Base-by-base conservation (phyloP, 2,329 filamentous ascomycete genomes). In the Sarocladium oryzae region DNA sequence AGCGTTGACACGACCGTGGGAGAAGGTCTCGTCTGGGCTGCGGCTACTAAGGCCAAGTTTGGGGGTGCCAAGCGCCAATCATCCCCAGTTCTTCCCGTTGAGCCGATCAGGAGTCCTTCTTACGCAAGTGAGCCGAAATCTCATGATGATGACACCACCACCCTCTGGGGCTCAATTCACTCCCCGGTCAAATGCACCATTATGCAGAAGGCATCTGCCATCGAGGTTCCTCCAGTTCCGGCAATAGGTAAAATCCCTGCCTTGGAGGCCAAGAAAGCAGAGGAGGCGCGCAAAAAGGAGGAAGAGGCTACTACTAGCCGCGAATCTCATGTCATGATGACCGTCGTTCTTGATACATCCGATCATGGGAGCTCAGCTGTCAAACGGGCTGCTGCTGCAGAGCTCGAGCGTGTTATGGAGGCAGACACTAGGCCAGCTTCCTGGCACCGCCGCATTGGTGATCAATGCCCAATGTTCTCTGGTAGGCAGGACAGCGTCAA, bases 391-490 rank as follows among this genome's bases (percentile, higher is more conserved):
- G 26, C n/a, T 21, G n/a, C 40, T 16, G 20, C 5, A 6, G 46
- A 33, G 2, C 18, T 49, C 15, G 20, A 36, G 2, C 46, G 46
- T 36, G 46, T 49, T 11, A 23, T 49, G 30, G 24, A 28, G 20
- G 33, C 20, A 6, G 46, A 37, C 13, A 11, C 9, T 23, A 23
- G 30, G 8, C 46, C 46, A 16, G 21, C 11, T 15, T 26, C 32
- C 6, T 84, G 79, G 73, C 78, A 84, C 60, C 72, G 69, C 32
- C 77, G 81, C 2, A 67, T 84, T 45, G 82, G 82, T 21, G 78
- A 84, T 40, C 68, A 76, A 20, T 76, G 76, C 51, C 78, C 78
- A 20, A 74, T 77, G 2, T 85, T 85, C 58, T 82, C 82, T 1
- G 70, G 71, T 32, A 72, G 79, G 53, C 72, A 70, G 58, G 65